Percentiles rank a stretch among this genome's conserved stretches.
Conservation (phyloP, 202 grass and related monocot genomes). For the Zizania palustris region DNA sequence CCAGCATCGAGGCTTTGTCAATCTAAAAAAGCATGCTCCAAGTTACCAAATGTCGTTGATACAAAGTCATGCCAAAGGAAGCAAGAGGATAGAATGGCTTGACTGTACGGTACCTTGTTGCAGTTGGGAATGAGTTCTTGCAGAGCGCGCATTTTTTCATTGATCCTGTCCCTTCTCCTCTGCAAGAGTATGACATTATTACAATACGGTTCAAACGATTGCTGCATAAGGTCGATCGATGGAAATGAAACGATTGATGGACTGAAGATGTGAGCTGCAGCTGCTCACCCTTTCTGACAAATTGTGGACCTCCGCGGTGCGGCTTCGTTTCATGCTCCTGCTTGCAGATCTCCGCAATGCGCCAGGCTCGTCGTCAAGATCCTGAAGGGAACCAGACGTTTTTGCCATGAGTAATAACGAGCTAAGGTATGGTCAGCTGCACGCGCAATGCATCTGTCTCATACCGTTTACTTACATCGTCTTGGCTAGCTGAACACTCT, state of each 20-base stretch:
- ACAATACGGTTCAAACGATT: constrained; percentile 20
- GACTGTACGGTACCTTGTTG: constrained; percentile 73
- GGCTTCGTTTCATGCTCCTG: constrained; percentile 61
- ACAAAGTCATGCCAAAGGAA: background rate
- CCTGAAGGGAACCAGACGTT: constrained; percentile 43
- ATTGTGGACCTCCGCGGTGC: constrained; percentile 78
- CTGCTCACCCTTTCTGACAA: constrained; percentile 87
- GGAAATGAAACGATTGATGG: background rate
- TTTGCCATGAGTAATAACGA: background rate
- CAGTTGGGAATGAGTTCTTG: constrained; percentile 97
- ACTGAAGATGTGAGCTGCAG: constrained; percentile 6
- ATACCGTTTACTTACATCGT: constrained; percentile 56
- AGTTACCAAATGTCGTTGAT: constrained; percentile 16
- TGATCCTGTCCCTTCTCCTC: constrained; percentile 93
- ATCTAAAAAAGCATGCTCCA: constrained; percentile 54
- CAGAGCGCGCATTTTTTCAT: constrained; percentile 79
- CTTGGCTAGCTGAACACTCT: constrained; percentile 48
- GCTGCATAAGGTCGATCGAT: constrained; percentile 7
- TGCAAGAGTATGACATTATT: constrained; percentile 45
- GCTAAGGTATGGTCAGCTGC: background rate
- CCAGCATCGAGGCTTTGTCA: constrained; percentile 95
- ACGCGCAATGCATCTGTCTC: background rate
- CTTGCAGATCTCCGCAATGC: constrained; percentile 38
- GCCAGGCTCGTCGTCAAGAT: constrained; percentile 46
- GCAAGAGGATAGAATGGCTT: constrained; percentile 27